Evolutionary conservation across 306 rosid genomes (phyloP).

Genomic region (Cucumis sativus): Cucumber_9930_V3 NC_026659.2:15438501-15439000

Average conservation of each 20-base stretch:
- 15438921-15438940: conserved; percentile 93
- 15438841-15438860: conserved; percentile 85
- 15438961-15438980: conserved; percentile 65
- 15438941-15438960: conserved; percentile 91
- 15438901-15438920: conserved; percentile 66
- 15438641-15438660: background rate
- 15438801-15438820: conserved; percentile 94
- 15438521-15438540: background rate
- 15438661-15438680: background rate
- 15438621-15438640: background rate
- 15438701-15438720: conserved; percentile 31
- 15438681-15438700: background rate
- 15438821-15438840: conserved; percentile 65
- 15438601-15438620: background rate
- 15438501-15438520: background rate
- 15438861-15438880: conserved; percentile 80
- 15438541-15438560: background rate
- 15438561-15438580: background rate
- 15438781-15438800: conserved; percentile 73
- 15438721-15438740: conserved; percentile 86
- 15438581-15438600: background rate
- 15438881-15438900: conserved; percentile 87
- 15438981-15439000: conserved; percentile 80
- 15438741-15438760: conserved; percentile 98
- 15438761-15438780: conserved; percentile 90